phyloP scores from a whole-genome alignment of 768 basidiomycete species.

The Hydnomerulius pinastri region DNA sequence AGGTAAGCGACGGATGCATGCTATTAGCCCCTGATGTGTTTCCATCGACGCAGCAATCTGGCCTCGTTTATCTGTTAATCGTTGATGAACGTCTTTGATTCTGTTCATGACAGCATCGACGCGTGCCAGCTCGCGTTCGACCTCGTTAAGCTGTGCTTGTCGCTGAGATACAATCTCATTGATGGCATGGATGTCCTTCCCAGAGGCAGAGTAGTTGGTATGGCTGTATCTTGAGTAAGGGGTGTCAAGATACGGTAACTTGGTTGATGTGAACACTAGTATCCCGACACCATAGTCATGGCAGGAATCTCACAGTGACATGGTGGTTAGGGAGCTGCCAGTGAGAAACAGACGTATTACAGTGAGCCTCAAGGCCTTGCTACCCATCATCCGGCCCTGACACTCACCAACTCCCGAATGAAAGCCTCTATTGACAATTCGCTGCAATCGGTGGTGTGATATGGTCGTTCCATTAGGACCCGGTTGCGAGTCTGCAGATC shows the following conservation, averaged over 20 bases:
- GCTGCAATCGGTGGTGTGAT: too few relatives aligned
- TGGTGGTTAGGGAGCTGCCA: constrained; percentile 16
- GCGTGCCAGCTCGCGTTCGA: constrained; percentile 10
- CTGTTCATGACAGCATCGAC: constrained; percentile 16
- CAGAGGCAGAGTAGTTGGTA: constrained; percentile 16
- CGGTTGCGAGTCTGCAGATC: too few relatives aligned
- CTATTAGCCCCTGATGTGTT: constrained; percentile 22
- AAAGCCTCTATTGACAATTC: too few relatives aligned
- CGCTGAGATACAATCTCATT: constrained; percentile 15
- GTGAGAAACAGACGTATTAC: neutral
- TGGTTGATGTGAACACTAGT: too few relatives aligned
- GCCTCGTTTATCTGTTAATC: constrained; percentile 11
- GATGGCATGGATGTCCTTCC: constrained; percentile 12
- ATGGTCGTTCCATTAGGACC: too few relatives aligned
- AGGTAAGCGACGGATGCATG: constrained; percentile 41
- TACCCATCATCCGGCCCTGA: too few relatives aligned
- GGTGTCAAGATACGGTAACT: constrained; percentile 20
- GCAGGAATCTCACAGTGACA: constrained; percentile 13
- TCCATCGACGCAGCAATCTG: constrained; percentile 18
- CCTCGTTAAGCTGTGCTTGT: constrained; percentile 14
- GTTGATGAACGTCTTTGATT: constrained; percentile 8
- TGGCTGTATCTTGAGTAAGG: constrained; percentile 14
- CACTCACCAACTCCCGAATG: constrained; percentile 11
- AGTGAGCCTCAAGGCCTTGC: neutral
- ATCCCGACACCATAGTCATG: too few relatives aligned